A percentile compares a stretch with the other conserved stretches of the same genome.
Conservation (phyloP, 2,329 filamentous ascomycete genomes). For the Fusarium nygamai region DNA sequence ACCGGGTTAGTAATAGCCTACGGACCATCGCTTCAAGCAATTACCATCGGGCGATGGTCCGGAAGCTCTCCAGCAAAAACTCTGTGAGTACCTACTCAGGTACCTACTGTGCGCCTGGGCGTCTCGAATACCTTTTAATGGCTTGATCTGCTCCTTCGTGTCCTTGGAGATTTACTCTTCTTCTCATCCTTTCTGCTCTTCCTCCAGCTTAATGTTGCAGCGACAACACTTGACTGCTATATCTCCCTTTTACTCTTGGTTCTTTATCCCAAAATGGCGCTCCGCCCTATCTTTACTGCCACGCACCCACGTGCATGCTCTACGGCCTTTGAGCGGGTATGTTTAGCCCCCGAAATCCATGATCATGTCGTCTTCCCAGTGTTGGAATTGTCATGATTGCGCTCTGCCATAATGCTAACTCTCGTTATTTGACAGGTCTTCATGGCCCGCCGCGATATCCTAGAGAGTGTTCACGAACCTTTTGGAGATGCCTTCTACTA, state of each 20-base stretch:
- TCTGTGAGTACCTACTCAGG: conserved; percentile 16
- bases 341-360: conserved; percentile 41
- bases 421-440: conserved; percentile 73
- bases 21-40: conserved; percentile 42
- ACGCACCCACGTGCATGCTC: conserved; percentile 96
- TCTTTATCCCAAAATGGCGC: conserved; percentile 66
- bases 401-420: conserved; percentile 1
- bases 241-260: conserved; percentile 44
- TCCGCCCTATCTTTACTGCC: conserved; percentile 82
- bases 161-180: conserved; percentile 4
- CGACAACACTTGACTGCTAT: conserved; percentile 41
- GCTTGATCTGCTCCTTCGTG: conserved; percentile 27
- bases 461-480: conserved; percentile 91
- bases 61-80: conserved; percentile 36
- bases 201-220: conserved; percentile 41
- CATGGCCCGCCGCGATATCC: conserved; percentile 87
- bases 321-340: conserved; percentile 94
- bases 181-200: conserved; percentile 25
- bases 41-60: conserved; percentile 42
- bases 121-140: conserved; percentile 29
- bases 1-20: conserved; percentile 29
- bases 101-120: neutral
- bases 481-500: conserved; percentile 98
- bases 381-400: neutral
- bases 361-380: neutral